These are phyloP conservation scores for Neocatenulostroma microsporum DNA, from an alignment of 2,329 filamentous ascomycete species.

Conservation along the genomic window DNA sequence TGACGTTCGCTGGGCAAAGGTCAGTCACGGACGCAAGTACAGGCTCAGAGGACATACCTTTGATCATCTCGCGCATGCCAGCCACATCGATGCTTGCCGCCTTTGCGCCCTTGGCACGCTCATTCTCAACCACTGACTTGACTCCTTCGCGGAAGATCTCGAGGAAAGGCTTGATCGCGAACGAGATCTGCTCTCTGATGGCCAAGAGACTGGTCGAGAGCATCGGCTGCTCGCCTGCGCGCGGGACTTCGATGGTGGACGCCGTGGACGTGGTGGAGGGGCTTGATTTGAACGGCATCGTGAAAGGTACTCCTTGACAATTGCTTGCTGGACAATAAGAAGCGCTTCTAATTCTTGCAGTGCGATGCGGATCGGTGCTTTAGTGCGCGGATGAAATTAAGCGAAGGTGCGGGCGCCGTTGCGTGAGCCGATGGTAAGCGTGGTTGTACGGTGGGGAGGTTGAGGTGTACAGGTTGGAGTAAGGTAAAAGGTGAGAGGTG, in stretches of 20 bases:
- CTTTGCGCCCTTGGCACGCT: neutral
- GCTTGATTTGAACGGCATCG: neutral
- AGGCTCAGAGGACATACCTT: neutral
- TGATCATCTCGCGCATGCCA: slow-evolving; percentile 1
- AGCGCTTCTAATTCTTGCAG: neutral
- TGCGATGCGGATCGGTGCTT: neutral
- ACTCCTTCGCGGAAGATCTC: neutral
- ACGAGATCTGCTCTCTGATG: neutral
- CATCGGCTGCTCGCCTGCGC: too few species aligned
- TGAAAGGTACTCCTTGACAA: slow-evolving; percentile 1
- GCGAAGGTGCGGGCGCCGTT: neutral
- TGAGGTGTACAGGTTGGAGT: too few species aligned
- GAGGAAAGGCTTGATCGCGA: neutral
- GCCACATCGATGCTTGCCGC: neutral
- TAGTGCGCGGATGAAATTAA: neutral
- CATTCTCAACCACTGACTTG: neutral
- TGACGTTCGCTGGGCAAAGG: slow-evolving; percentile 3
- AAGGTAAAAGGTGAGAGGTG: neutral
- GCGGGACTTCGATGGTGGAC: neutral
- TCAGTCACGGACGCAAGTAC: too few species aligned
- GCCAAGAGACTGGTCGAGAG: neutral
- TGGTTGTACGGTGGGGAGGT: neutral
- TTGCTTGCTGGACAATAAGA: neutral
- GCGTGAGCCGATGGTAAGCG: neutral
- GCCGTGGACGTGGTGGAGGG: neutral